A percentile compares a stretch with the other conserved stretches of the same genome.
phyloP scores from a whole-genome alignment of 2,329 filamentous ascomycete species.

The Exophiala alcalophila region DNA sequence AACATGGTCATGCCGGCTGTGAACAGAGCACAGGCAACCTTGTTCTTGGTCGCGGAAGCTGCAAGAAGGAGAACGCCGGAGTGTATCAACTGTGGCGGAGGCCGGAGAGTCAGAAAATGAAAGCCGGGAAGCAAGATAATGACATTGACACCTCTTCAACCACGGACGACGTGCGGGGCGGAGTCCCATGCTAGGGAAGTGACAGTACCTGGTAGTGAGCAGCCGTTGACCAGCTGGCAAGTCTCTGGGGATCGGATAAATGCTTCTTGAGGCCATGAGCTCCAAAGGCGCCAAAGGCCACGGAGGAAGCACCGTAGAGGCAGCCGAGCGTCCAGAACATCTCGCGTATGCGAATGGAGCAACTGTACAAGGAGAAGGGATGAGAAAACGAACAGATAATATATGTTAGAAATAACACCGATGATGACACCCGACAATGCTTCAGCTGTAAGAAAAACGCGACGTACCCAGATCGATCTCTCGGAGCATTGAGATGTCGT shows the following conservation, averaged over 20 bases:
- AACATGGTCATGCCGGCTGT: conserved; percentile 66
- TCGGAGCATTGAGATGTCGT: too few species aligned
- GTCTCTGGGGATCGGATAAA: conserved; percentile 56
- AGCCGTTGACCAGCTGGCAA: conserved; percentile 62
- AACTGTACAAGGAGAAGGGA: not conserved
- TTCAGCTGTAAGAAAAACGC: too few species aligned
- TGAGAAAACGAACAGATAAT: too few species aligned
- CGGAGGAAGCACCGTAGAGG: conserved; percentile 60
- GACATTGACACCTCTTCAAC: not conserved
- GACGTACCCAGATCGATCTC: too few species aligned
- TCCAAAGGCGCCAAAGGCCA: conserved; percentile 64
- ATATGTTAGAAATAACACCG: too few species aligned
- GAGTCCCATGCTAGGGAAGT: not conserved
- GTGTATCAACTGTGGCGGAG: conserved; percentile 55
- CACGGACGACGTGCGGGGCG: too few species aligned
- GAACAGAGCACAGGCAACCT: conserved; percentile 57
- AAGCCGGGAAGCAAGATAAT: not conserved
- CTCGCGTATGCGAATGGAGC: not conserved
- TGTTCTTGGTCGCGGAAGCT: conserved; percentile 53
- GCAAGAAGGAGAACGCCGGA: conserved; percentile 58
- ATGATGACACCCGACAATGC: too few species aligned
- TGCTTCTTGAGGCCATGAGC: conserved; percentile 63
- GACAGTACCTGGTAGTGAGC: conserved; percentile 62
- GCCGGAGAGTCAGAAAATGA: not conserved
- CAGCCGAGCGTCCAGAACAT: conserved; percentile 61